Conservation (phyloP, 1,139 yeast genomes). For the Hansenula anomala region DNA sequence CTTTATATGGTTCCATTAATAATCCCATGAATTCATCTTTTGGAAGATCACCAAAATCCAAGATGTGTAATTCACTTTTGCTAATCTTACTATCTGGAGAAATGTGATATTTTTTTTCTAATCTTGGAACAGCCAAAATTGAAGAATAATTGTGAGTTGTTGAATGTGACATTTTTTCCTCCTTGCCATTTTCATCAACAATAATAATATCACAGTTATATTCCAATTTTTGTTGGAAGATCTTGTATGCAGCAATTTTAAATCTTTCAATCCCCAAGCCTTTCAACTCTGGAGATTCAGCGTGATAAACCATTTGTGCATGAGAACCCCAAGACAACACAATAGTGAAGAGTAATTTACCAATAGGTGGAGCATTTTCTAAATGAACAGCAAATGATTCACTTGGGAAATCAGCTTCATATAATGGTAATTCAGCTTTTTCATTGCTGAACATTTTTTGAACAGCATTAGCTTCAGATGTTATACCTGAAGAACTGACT, state of each 20-base stretch:
- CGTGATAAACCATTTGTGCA: conserved; percentile 77
- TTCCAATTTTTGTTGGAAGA: conserved; percentile 42
- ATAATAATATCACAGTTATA: conserved; percentile 36
- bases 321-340: conserved; percentile 86
- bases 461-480: conserved; percentile 36
- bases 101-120: conserved; percentile 67
- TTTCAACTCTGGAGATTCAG: conserved; percentile 65
- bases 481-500: conserved; percentile 53
- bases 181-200: conserved; percentile 11
- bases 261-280: conserved; percentile 64
- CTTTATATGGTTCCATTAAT: conserved; percentile 54
- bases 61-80: conserved; percentile 44
- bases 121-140: conserved; percentile 53
- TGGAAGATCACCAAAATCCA: conserved; percentile 44
- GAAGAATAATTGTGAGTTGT: conserved; percentile 65
- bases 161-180: conserved; percentile 7
- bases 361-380: conserved; percentile 4
- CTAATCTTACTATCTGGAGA: conserved; percentile 65
- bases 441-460: conserved; percentile 34
- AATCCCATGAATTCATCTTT: conserved; percentile 43
- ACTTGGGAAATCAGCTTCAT: conserved; percentile 49
- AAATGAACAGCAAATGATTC: conserved; percentile 27
- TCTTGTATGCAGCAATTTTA: conserved; percentile 57
- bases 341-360: conserved; percentile 45
- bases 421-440: conserved; percentile 44